Percentiles rank a stretch among this genome's conserved stretches.
These are phyloP conservation scores for Breynia disticha DNA, from an alignment of 441 rosid genomes.

Conservation along the genomic window DNA sequence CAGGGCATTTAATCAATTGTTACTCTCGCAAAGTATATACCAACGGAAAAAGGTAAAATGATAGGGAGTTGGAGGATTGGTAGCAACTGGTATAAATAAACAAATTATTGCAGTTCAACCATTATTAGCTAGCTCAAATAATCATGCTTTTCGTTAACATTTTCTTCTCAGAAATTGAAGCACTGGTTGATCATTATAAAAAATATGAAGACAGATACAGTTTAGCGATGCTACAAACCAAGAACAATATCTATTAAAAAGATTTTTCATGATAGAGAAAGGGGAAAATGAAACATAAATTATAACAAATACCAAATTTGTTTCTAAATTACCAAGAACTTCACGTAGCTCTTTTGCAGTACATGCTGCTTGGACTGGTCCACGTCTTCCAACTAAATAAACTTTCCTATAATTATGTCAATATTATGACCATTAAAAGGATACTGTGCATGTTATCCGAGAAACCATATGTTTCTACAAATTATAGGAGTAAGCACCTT, in stretches of 20 bases:
- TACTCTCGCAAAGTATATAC: conserved; percentile 7
- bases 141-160: no score
- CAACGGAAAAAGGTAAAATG: no score
- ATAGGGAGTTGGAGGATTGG: no score
- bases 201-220: no score
- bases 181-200: no score
- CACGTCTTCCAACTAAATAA: conserved; percentile 80
- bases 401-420: conserved; percentile 51
- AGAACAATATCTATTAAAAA: no score
- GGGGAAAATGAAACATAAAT: no score
- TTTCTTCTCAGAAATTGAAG: no score
- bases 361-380: conserved; percentile 94
- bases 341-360: conserved; percentile 94
- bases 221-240: no score
- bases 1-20: conserved; percentile 12
- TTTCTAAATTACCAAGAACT: conserved; percentile 55
- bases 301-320: neutral
- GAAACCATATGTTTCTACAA: neutral
- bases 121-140: no score
- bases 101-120: neutral
- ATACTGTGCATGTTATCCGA: neutral
- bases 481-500: conserved; percentile 33
- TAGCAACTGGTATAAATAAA: neutral
- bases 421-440: conserved; percentile 3
- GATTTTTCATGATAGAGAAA: no score